Percentiles rank a stretch among this genome's conserved stretches.
Evolutionary conservation across 441 rosid species (phyloP).

Genomic region (Aquilaria agallochum): DNA sequence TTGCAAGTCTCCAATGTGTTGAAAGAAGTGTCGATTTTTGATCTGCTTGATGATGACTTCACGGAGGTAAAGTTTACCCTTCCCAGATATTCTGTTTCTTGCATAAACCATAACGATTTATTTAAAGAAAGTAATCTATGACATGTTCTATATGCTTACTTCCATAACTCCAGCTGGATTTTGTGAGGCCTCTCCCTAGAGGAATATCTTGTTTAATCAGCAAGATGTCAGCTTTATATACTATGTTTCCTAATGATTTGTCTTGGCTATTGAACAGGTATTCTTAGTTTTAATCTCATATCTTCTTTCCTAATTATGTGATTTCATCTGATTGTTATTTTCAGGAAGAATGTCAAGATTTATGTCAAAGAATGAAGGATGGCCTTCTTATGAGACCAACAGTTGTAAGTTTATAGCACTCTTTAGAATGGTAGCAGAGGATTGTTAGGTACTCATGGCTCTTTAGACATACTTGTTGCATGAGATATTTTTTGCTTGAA

Average conservation of each 20-base stretch:
- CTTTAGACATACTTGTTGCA: too few species aligned
- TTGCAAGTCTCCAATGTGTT: constrained; percentile 32
- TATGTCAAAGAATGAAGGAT: constrained; percentile 29
- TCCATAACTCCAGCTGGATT: not conserved
- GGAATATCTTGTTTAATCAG: too few species aligned
- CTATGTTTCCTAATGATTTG: too few species aligned
- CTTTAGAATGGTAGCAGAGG: too few species aligned
- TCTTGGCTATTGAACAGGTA: not conserved
- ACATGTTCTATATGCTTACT: not conserved
- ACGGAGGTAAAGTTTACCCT: constrained; percentile 16
- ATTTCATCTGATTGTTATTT: constrained; percentile 5
- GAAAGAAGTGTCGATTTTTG: constrained; percentile 27
- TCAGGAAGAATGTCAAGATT: constrained; percentile 60
- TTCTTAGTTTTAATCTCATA: not conserved
- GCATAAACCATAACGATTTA: too few species aligned
- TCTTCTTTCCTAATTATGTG: not conserved
- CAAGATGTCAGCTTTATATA: too few species aligned
- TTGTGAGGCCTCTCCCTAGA: not conserved
- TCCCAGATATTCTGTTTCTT: too few species aligned
- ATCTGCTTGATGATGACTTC: constrained; percentile 42
- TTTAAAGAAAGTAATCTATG: too few species aligned
- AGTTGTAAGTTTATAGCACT: constrained; percentile 29
- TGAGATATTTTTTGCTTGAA: too few species aligned
- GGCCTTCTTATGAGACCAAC: constrained; percentile 31
- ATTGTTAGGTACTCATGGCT: too few species aligned